These are phyloP conservation scores for Mycena haematopus DNA, from an alignment of 768 basidiomycete genomes.

Conservation along the genomic window DNA sequence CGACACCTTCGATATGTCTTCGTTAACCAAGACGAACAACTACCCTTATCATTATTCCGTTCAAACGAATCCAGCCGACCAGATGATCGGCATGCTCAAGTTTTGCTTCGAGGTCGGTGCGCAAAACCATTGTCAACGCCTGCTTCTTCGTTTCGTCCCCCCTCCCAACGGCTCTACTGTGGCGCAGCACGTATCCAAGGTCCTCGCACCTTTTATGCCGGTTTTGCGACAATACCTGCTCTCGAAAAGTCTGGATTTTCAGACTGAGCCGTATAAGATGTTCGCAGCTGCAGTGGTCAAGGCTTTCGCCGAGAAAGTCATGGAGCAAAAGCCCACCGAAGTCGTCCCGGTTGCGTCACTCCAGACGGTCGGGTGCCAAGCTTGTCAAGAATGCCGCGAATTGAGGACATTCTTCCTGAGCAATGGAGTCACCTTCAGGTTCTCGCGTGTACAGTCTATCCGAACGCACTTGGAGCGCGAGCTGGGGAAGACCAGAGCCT, in stretches of 20 bases:
- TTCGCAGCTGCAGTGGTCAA: constrained; percentile 28
- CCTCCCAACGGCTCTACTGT: constrained; percentile 14
- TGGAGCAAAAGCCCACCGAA: constrained; percentile 23
- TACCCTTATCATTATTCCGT: not conserved
- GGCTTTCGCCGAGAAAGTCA: constrained; percentile 22
- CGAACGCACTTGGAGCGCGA: constrained; percentile 28
- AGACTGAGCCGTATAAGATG: constrained; percentile 22
- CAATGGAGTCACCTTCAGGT: not conserved
- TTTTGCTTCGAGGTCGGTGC: constrained; percentile 28
- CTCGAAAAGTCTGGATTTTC: constrained; percentile 4
- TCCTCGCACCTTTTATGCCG: constrained; percentile 27
- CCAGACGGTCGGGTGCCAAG: constrained; percentile 14
- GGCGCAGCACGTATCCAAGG: constrained; percentile 15
- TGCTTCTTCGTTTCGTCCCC: constrained; percentile 17
- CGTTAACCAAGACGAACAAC: not conserved
- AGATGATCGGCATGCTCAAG: constrained; percentile 20
- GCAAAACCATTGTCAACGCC: constrained; percentile 9
- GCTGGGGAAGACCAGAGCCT: not conserved
- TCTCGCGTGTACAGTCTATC: constrained; percentile 5
- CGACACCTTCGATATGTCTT: constrained; percentile 11
- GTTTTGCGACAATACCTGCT: constrained; percentile 18
- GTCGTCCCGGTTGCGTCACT: constrained; percentile 12
- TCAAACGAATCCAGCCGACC: not conserved
- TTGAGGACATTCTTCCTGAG: constrained; percentile 22
- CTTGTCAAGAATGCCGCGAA: constrained; percentile 17